Evolutionary conservation across 352 stramenopile species (phyloP).

Genomic region (Phytopythium helicoides): DNA sequence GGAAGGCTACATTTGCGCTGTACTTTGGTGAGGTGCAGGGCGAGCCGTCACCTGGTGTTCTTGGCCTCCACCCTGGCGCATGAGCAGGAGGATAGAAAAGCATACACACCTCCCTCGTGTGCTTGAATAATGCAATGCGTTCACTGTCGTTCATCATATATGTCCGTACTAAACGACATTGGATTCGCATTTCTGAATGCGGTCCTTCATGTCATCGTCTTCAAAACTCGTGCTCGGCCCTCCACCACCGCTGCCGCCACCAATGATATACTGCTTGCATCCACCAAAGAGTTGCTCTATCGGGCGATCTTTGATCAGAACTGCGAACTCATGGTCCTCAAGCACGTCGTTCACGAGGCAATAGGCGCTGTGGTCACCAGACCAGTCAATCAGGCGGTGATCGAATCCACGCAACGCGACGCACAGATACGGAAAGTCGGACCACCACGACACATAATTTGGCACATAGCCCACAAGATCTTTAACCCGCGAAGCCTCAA

Average conservation of each 20-base stretch:
- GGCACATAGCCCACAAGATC: constrained; percentile 60
- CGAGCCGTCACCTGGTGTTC: constrained; percentile 29
- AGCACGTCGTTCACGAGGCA: constrained; percentile 67
- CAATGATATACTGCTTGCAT: constrained; percentile 49
- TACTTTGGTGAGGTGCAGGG: constrained; percentile 58
- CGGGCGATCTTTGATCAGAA: constrained; percentile 33
- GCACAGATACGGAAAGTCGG: constrained; percentile 62
- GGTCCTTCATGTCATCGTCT: neutral
- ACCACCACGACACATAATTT: constrained; percentile 68
- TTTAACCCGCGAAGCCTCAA: constrained; percentile 37
- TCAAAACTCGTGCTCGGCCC: neutral
- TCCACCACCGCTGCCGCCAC: neutral
- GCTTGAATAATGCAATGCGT: constrained; percentile 1
- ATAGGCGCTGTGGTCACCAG: constrained; percentile 49
- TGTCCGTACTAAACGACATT: neutral
- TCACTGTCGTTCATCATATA: neutral
- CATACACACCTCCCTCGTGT: neutral
- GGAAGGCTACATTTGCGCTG: constrained; percentile 39
- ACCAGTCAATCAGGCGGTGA: constrained; percentile 54
- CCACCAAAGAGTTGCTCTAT: constrained; percentile 56
- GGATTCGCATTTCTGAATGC: constrained; percentile 3
- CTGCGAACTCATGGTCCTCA: constrained; percentile 38
- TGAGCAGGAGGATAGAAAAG: constrained; percentile 9
- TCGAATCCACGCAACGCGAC: constrained; percentile 56
- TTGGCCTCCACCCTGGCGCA: constrained; percentile 36